Base-by-base conservation (phyloP, 768 basidiomycete genomes). In the Leucocoprinus birnbaumii region DNA sequence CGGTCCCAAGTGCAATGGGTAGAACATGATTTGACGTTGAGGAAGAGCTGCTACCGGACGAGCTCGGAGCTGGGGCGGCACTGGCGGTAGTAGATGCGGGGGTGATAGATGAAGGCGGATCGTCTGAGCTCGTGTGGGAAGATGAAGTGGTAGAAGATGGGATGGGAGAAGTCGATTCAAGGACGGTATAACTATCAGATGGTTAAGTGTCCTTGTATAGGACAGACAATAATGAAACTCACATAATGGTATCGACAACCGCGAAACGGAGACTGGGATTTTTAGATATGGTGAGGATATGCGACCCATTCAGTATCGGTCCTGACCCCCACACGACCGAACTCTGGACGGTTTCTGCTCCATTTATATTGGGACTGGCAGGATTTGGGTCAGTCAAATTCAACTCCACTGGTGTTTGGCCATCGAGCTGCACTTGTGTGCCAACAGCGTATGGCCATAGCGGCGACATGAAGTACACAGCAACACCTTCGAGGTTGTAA, bases 381-480 rank as follows among this genome's bases (percentile, higher is more conserved):
- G 13, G 2, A n/a, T 43, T 49, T 25, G 47, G 46, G 24, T 55
- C 54, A 4, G 40, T 21, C 9, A 78, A 66, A 59, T 77, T 71
- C 47, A 78, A 59, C 46, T 73, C 62, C 1, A 65, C 56, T 3
- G 44, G 22, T 10, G 67, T 60, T 18, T 66, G 68, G 3, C 61
- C 65, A 55, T 78, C 78, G 26, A 79, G 60, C 6, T 69, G 67
- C 3, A 79, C 45, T 6, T 70, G 68, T 0, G 75, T 74, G 50
- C 63, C 72, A 48, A 78, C 76, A 13, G 49, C 49, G 62, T 71
- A 74, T 11, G 74, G 74, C 75, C 74, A 77, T 14, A 65, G 61
- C 19, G 73, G 71, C 0, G 70, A 67, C 57, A 73, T 57, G 54
- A 69, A 72, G 43, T 71, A 74, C 8, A 76, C 62, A n/a, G 71